Conservation (phyloP, 371 early-diverging fungal species). For the Mortierella sp. region DNA sequence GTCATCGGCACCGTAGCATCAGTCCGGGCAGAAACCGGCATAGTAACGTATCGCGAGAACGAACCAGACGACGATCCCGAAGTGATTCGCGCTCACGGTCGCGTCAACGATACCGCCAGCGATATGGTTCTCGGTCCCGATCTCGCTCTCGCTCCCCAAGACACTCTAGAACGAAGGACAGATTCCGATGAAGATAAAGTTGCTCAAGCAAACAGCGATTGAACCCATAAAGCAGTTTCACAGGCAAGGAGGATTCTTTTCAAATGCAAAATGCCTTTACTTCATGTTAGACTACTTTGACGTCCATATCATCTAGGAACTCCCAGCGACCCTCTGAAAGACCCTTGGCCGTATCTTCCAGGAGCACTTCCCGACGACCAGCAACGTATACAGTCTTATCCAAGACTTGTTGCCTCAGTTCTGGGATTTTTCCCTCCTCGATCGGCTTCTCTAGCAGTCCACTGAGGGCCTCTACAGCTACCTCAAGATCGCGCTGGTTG, state of each 20-base stretch:
- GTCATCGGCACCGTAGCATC: background rate
- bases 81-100: background rate
- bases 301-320: constrained; percentile 27
- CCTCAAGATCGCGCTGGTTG: constrained; percentile 95
- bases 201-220: no score
- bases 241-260: no score
- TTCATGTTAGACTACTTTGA: background rate
- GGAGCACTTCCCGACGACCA: constrained; percentile 75
- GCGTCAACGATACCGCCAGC: background rate
- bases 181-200: no score
- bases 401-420: constrained; percentile 79
- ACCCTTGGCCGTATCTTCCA: constrained; percentile 84
- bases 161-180: no score
- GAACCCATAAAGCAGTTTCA: no score
- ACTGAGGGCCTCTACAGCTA: constrained; percentile 92
- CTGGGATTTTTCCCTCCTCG: constrained; percentile 77
- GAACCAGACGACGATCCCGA: constrained; percentile 7
- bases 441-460: constrained; percentile 89
- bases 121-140: background rate
- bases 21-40: background rate
- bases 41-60: background rate
- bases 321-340: constrained; percentile 80
- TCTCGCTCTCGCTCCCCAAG: constrained; percentile 13
- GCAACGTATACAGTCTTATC: constrained; percentile 87
- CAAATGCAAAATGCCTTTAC: no score